phyloP scores from a whole-genome alignment of 192 early-diverging fungal species.

The Umbelopsis sp. region DNA sequence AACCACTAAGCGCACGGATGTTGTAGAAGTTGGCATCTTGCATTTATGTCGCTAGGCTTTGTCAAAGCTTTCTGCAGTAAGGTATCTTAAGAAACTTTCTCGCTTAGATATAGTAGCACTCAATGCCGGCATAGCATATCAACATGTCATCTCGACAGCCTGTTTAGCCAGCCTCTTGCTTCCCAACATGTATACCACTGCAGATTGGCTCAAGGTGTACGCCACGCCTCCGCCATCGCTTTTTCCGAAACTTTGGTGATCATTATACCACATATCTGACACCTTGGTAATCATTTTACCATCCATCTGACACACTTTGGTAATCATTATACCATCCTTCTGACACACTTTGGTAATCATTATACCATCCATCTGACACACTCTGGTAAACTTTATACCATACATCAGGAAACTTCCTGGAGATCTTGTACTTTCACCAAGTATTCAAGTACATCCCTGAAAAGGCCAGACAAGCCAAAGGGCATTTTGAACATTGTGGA shows the following conservation, averaged over 20 bases:
- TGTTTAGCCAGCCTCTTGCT: background rate
- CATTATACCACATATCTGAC: too few relatives aligned
- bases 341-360: too few relatives aligned
- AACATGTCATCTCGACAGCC: conserved; percentile 7
- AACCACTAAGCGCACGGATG: background rate
- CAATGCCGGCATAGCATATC: background rate
- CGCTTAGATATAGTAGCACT: conserved; percentile 6
- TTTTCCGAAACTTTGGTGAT: too few relatives aligned
- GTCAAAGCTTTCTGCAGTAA: background rate
- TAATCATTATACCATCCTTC: too few relatives aligned
- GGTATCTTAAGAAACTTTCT: background rate
- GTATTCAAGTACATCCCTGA: background rate
- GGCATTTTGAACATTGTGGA: conserved; percentile 7
- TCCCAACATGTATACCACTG: conserved; percentile 1
- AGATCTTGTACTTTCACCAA: background rate
- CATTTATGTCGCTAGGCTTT: background rate
- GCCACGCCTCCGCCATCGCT: too few relatives aligned
- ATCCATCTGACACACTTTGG: too few relatives aligned
- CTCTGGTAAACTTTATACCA: too few relatives aligned
- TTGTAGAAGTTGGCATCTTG: conserved; percentile 14
- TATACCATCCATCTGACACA: too few relatives aligned
- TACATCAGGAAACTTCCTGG: background rate
- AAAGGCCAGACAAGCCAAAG: background rate
- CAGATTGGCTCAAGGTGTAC: background rate
- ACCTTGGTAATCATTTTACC: too few relatives aligned